phyloP scores from a whole-genome alignment of 1,284 basidiomycete genomes.

The Tausonia pullulans region DNA sequence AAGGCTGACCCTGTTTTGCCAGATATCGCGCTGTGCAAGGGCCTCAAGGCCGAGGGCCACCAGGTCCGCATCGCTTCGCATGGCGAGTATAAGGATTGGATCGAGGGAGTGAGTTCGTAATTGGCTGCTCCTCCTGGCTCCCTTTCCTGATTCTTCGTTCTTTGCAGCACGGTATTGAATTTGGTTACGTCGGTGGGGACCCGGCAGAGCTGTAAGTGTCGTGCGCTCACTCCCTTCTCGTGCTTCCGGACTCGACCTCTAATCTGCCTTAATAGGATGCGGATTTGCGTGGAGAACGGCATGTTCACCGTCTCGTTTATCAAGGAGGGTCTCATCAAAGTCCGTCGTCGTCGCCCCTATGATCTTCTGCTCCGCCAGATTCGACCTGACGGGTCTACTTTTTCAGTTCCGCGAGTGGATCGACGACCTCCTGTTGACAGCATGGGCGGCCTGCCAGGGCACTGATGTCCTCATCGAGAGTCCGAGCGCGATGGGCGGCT shows the following conservation, averaged over 20 bases:
- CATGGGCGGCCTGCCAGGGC: slow-evolving; percentile 90
- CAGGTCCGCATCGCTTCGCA: slow-evolving; percentile 57
- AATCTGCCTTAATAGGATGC: slow-evolving; percentile 40
- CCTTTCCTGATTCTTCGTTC: background rate
- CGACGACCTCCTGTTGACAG: slow-evolving; percentile 83
- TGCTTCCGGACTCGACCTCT: background rate
- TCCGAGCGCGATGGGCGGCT: slow-evolving; percentile 97
- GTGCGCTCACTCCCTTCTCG: background rate
- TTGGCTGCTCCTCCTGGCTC: background rate
- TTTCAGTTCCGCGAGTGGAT: slow-evolving; percentile 87
- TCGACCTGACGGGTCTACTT: slow-evolving; percentile 10
- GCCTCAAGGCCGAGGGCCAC: slow-evolving; percentile 81
- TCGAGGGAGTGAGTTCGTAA: slow-evolving; percentile 61
- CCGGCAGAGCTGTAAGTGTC: slow-evolving; percentile 62
- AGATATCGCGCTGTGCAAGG: slow-evolving; percentile 83
- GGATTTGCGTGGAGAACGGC: slow-evolving; percentile 90
- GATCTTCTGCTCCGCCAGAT: background rate
- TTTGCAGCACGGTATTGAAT: slow-evolving; percentile 76
- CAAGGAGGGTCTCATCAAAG: slow-evolving; percentile 79
- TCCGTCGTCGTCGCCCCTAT: slow-evolving; percentile 27
- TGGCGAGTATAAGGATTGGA: slow-evolving; percentile 88
- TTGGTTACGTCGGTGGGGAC: slow-evolving; percentile 86
- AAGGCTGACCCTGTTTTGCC: slow-evolving; percentile 17
- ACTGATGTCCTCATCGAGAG: slow-evolving; percentile 90
- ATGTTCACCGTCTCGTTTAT: slow-evolving; percentile 91